Conservation (phyloP, 305 asterid species). For the Vinca major region DNA sequence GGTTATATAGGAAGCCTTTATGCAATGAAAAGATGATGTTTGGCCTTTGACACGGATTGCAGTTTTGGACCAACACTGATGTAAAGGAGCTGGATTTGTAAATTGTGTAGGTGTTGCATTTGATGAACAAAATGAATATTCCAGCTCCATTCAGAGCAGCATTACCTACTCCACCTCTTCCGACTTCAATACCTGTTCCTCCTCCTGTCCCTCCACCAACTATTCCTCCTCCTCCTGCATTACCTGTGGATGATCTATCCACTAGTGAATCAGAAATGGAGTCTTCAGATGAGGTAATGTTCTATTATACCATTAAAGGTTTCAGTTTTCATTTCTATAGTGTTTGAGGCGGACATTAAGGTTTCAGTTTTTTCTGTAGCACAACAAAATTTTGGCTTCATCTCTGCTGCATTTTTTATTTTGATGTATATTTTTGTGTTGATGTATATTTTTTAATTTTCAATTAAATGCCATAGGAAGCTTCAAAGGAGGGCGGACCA, state of each 20-base stretch:
- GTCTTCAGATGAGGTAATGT: constrained; percentile 83
- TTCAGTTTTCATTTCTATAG: constrained; percentile 5
- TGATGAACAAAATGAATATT: constrained; percentile 98
- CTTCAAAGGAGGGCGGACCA: constrained; percentile 31
- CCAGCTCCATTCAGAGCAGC: constrained; percentile 95
- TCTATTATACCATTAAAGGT: background rate
- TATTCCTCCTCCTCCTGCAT: constrained; percentile 28
- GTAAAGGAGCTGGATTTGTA: constrained; percentile 1
- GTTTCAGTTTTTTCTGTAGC: background rate
- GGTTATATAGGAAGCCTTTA: constrained; percentile 27
- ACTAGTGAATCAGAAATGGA: constrained; percentile 85
- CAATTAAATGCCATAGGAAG: constrained; percentile 43
- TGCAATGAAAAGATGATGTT: background rate
- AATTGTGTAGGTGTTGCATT: constrained; percentile 67
- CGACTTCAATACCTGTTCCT: constrained; percentile 41
- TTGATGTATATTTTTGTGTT: background rate
- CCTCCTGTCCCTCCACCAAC: constrained; percentile 44
- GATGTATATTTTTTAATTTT: background rate
- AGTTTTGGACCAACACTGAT: background rate
- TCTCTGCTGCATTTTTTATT: background rate
- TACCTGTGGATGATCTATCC: constrained; percentile 31
- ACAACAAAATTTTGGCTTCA: background rate
- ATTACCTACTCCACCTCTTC: constrained; percentile 83
- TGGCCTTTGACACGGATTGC: background rate
- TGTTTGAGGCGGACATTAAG: background rate